These are phyloP conservation scores for Penicillium diatomitis DNA, from an alignment of 495 filamentous ascomycete species.

Conservation along the genomic window DNA sequence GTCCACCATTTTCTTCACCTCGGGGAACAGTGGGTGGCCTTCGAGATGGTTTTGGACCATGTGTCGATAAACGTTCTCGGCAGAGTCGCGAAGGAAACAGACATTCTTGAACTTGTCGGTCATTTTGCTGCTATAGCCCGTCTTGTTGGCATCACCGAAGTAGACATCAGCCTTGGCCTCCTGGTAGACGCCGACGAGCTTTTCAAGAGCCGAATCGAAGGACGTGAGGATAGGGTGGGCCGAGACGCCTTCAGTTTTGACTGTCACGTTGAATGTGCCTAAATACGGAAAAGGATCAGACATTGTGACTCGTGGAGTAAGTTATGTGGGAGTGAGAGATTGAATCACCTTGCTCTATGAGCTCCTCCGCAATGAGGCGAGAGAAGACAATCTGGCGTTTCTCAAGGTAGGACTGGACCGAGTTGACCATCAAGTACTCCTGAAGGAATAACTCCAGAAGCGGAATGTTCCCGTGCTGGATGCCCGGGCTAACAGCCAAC, in stretches of 20 bases:
- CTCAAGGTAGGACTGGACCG: background rate
- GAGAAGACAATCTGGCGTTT: constrained; percentile 1
- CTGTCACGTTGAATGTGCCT: background rate
- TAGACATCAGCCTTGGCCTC: constrained; percentile 33
- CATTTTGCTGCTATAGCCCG: constrained; percentile 1
- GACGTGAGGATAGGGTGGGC: background rate
- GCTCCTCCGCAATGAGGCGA: constrained; percentile 3
- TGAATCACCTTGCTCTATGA: background rate
- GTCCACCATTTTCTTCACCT: constrained; percentile 23
- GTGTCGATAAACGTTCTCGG: constrained; percentile 35
- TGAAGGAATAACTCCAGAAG: constrained; percentile 32
- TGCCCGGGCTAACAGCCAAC: constrained; percentile 21
- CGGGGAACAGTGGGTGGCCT: constrained; percentile 16
- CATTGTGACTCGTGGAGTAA: too few species aligned
- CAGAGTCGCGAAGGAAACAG: constrained; percentile 42
- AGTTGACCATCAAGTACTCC: constrained; percentile 28
- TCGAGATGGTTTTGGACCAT: constrained; percentile 16
- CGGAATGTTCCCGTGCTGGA: constrained; percentile 12
- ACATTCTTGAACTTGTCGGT: constrained; percentile 20
- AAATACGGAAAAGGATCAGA: too few species aligned
- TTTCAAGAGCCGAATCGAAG: constrained; percentile 8
- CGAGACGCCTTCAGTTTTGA: background rate
- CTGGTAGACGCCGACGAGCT: constrained; percentile 28
- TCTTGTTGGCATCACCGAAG: constrained; percentile 7
- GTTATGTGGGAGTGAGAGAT: background rate